phyloP scores from a whole-genome alignment of 169 alveolate genomes.

The Plasmodium relictum region DNA sequence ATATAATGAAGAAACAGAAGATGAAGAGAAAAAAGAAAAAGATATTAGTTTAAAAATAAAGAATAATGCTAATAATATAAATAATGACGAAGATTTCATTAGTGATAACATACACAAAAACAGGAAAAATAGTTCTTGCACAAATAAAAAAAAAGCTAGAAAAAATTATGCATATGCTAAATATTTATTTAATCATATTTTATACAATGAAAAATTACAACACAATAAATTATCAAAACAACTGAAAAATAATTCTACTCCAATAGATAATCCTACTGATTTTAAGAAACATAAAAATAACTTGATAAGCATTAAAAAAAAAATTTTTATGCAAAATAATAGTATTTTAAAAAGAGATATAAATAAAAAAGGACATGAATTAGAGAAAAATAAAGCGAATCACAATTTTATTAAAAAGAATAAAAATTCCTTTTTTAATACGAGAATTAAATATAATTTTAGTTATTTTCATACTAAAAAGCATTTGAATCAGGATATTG shows the following conservation, averaged over 20 bases:
- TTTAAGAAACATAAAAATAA: background rate
- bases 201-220: conserved; percentile 19
- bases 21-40: background rate
- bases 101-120: conserved; percentile 12
- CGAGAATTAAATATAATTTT: conserved; percentile 46
- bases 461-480: conserved; percentile 57
- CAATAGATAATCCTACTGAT: background rate
- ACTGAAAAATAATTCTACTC: background rate
- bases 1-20: background rate
- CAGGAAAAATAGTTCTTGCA: background rate
- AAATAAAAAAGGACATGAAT: background rate
- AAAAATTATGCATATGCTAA: conserved; percentile 36
- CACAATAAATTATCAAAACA: background rate
- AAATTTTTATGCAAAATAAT: background rate
- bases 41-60: background rate
- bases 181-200: conserved; percentile 45
- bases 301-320: background rate
- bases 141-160: conserved; percentile 28
- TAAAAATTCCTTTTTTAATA: conserved; percentile 10
- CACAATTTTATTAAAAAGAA: background rate
- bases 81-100: background rate
- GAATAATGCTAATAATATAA: background rate
- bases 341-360: background rate
- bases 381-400: conserved; percentile 5
- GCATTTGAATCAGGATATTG: background rate